Evolutionary conservation across 2,329 filamentous ascomycete genomes (phyloP), one percentile per base, ranked within the genome.

Genomic region (Neonectria sp.): DNA sequence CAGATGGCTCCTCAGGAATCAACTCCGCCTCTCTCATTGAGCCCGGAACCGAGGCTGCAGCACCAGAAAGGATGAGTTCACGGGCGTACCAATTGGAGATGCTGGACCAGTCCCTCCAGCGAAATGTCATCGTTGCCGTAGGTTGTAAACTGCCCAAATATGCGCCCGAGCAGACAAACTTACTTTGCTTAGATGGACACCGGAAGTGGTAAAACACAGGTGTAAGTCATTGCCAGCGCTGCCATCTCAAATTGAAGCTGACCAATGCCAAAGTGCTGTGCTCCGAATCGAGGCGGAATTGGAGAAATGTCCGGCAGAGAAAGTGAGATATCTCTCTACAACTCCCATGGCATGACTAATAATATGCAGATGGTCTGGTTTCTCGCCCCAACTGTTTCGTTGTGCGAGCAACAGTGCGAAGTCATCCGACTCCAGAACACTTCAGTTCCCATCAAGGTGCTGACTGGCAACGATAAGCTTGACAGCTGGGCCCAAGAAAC

Each of bases 1-100:
- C 43, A 6, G 55, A 70, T 46, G 64, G 61, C 15, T 31, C 31
- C 27, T 24, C 52, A n/a, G 48, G 24, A n/a, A 15, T 33, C 51
- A 51, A 49, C 6, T 45, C n/a, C 13, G 21, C n/a, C 27, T 15
- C 61, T 25, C 51, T 46, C 11, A 25, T 21, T 4, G 49, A 61
- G 31, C 27, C 63, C 9, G 56, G 56, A 3, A 13, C 46, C 5
- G 65, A 62, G 0, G 53, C 60, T 4, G 45, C 65, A n/a, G 63
- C 65, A 17, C 60, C 72, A 8, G 66, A 64, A 24, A 70, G 78
- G 46, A 82, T 88, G 71, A 78, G 80, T 63, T 78, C 86, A 21
- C 82, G 92, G 53, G 88, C 86, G 1, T 95, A 95, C 73, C 93
- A 95, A 79, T 76, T 88, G 24, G 93, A 95, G 80, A 95, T 95